Conservation (phyloP, 1,284 basidiomycete species). For the Stereum hirsutum region DNA sequence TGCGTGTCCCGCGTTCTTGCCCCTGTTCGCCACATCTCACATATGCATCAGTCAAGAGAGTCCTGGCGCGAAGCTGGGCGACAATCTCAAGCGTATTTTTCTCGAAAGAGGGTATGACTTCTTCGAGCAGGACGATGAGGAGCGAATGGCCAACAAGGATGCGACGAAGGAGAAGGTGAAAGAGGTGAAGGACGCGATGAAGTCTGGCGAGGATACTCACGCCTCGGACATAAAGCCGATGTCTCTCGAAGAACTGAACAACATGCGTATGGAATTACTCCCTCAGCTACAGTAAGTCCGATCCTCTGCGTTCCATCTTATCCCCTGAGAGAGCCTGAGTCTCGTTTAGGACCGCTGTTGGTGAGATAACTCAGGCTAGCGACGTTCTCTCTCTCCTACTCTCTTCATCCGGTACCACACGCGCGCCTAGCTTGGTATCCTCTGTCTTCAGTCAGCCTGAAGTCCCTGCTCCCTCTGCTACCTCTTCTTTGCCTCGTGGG, state of each 20-base stretch:
- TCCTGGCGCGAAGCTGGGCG: constrained; percentile 41
- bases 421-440: not conserved
- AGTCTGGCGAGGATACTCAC: constrained; percentile 12
- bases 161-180: constrained; percentile 14
- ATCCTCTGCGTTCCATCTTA: not conserved
- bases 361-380: constrained; percentile 69
- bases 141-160: constrained; percentile 9
- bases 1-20: constrained; percentile 22
- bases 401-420: constrained; percentile 21
- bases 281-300: constrained; percentile 57
- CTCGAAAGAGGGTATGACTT: constrained; percentile 65
- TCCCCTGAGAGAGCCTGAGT: not conserved
- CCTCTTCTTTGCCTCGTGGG: constrained; percentile 21
- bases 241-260: constrained; percentile 64
- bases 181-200: constrained; percentile 18
- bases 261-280: constrained; percentile 62
- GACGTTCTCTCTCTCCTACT: constrained; percentile 54
- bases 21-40: not conserved
- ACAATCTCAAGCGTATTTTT: constrained; percentile 62
- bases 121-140: constrained; percentile 46
- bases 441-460: too few relatives aligned
- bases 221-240: constrained; percentile 29
- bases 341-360: constrained; percentile 49
- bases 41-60: constrained; percentile 24
- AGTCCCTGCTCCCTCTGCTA: constrained; percentile 11